Evolutionary conservation across 441 rosid genomes (phyloP).

Genomic region (Lepidium campestre): DNA sequence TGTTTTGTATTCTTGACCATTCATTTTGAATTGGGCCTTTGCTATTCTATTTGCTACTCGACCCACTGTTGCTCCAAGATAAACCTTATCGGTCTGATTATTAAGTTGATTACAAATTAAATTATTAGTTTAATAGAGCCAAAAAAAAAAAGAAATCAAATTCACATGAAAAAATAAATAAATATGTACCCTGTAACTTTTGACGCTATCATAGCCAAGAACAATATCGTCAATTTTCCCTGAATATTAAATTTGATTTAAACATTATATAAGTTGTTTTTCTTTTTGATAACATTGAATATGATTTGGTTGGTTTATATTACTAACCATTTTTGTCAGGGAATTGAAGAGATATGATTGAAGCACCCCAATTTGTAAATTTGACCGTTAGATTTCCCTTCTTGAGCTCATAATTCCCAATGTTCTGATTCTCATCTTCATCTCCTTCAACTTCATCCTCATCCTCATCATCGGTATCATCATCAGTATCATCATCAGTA

Average conservation of each 20-base stretch:
- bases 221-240: conserved; percentile 66
- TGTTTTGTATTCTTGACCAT: conserved; percentile 51
- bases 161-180: neutral
- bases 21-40: conserved; percentile 56
- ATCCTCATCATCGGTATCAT: conserved; percentile 12
- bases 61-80: conserved; percentile 73
- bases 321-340: conserved; percentile 80
- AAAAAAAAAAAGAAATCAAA: neutral
- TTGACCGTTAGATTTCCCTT: conserved; percentile 60
- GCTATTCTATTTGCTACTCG: conserved; percentile 80
- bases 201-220: conserved; percentile 63
- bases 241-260: conserved; percentile 21
- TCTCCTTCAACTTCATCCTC: conserved; percentile 25
- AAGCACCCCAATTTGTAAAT: conserved; percentile 87
- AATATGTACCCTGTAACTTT: conserved; percentile 48
- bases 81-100: conserved; percentile 50
- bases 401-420: conserved; percentile 60
- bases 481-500: neutral
- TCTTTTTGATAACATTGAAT: neutral
- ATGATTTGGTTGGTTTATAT: neutral
- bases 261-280: neutral
- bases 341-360: conserved; percentile 48
- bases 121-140: neutral
- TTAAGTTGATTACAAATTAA: neutral
- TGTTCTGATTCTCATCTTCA: conserved; percentile 20